Evolutionary conservation across 208 protist species (phyloP).

Genomic region (Leishmania tarentolae): DNA sequence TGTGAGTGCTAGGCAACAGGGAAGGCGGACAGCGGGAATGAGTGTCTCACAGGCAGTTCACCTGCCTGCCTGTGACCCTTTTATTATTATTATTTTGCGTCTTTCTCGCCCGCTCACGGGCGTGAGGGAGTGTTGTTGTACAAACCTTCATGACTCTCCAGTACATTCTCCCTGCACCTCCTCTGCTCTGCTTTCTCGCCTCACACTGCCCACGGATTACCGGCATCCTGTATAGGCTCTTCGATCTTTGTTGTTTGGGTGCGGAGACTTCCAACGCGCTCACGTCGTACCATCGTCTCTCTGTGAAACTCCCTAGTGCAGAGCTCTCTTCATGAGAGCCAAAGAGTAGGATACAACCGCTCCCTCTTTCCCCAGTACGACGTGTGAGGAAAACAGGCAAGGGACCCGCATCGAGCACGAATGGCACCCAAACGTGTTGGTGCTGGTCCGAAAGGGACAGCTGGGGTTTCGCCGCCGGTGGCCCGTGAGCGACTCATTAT

Average conservation of each 20-base stretch:
- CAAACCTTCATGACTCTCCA: not conserved
- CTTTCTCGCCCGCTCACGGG: not conserved
- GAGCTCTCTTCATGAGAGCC: not conserved
- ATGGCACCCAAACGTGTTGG: not conserved
- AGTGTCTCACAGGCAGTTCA: not conserved
- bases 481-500: slow-evolving; percentile 14
- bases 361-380: not conserved
- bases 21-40: not conserved
- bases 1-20: not conserved
- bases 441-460: not conserved
- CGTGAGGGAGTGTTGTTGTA: too few species aligned
- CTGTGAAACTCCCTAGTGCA: not conserved
- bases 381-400: too few species aligned
- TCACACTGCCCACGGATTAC: not conserved
- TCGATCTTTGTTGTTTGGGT: not conserved
- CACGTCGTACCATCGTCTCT: not conserved
- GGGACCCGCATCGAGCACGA: too few species aligned
- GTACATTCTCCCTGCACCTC: not conserved
- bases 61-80: not conserved
- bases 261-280: not conserved
- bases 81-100: not conserved
- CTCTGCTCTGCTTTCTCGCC: not conserved
- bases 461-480: not conserved
- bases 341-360: not conserved
- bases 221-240: not conserved